Evolutionary conservation across 2,329 filamentous ascomycete species (phyloP).

Genomic region (Xylariaceae sp.): DNA sequence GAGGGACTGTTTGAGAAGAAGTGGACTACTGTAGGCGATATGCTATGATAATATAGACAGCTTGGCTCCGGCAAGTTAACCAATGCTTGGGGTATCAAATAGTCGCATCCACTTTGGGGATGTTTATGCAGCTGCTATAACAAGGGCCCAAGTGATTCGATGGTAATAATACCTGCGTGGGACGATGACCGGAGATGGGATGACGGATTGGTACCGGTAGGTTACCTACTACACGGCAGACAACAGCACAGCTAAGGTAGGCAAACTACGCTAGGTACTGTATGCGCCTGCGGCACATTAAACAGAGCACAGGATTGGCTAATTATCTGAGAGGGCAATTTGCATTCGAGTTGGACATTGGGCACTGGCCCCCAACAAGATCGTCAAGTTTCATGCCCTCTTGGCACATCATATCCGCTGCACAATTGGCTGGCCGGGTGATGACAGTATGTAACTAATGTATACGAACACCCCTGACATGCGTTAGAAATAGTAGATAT

Average conservation of each 20-base stretch:
- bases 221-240: background rate
- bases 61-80: background rate
- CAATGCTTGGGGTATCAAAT: background rate
- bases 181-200: background rate
- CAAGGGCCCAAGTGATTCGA: background rate
- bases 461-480: too few species aligned
- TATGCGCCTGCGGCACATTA: too few species aligned
- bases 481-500: too few species aligned
- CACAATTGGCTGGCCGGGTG: background rate
- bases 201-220: background rate
- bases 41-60: background rate
- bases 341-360: background rate
- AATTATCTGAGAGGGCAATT: background rate
- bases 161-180: background rate
- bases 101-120: background rate
- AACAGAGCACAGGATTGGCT: background rate
- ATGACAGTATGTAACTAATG: background rate
- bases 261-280: too few species aligned
- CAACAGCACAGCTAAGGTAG: background rate
- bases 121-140: background rate
- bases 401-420: background rate
- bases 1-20: background rate
- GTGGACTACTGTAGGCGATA: background rate
- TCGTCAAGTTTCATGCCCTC: background rate
- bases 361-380: background rate